A percentile compares a stretch with the other conserved stretches of the same genome.
These are phyloP conservation scores for Metschnikowia peoriensis DNA, from an alignment of 805 yeast species.

Conservation along the genomic window DNA sequence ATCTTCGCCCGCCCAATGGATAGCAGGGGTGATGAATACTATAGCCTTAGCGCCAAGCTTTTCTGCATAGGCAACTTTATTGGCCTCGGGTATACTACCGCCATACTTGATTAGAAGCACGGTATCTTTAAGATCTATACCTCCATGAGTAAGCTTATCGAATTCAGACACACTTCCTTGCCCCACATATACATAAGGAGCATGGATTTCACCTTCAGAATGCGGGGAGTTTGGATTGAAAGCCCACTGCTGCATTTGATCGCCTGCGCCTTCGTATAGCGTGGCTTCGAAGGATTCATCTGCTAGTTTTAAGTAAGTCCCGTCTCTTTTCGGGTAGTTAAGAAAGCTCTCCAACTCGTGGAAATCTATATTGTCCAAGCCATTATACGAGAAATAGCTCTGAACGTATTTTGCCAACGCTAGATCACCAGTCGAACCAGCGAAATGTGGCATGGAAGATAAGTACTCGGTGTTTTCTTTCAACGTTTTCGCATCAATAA, in stretches of 20 bases:
- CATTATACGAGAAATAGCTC: conserved; percentile 56
- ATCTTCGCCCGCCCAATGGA: conserved; percentile 17
- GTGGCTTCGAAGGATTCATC: conserved; percentile 40
- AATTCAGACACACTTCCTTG: conserved; percentile 63
- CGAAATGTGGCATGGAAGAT: conserved; percentile 77
- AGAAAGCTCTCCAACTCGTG: conserved; percentile 53
- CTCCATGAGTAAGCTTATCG: conserved; percentile 31
- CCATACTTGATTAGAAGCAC: conserved; percentile 65
- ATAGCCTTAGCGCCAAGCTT: conserved; percentile 60
- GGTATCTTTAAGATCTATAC: conserved; percentile 43
- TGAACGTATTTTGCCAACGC: conserved; percentile 67
- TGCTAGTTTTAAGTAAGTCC: conserved; percentile 28
- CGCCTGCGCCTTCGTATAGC: conserved; percentile 31
- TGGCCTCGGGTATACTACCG: conserved; percentile 35
- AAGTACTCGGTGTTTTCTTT: conserved; percentile 68
- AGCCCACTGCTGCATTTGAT: conserved; percentile 42
- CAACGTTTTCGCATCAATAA: conserved; percentile 54
- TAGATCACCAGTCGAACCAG: conserved; percentile 86
- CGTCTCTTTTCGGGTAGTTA: conserved; percentile 55
- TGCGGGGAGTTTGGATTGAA: conserved; percentile 65
- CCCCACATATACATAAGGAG: conserved; percentile 60
- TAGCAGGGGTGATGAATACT: conserved; percentile 51
- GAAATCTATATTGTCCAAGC: conserved; percentile 51
- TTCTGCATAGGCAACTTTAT: conserved; percentile 49
- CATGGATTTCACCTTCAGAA: conserved; percentile 53